Evolutionary conservation across 352 stramenopile genomes (phyloP).

Genomic region (Nothophytophthora sp.): DNA sequence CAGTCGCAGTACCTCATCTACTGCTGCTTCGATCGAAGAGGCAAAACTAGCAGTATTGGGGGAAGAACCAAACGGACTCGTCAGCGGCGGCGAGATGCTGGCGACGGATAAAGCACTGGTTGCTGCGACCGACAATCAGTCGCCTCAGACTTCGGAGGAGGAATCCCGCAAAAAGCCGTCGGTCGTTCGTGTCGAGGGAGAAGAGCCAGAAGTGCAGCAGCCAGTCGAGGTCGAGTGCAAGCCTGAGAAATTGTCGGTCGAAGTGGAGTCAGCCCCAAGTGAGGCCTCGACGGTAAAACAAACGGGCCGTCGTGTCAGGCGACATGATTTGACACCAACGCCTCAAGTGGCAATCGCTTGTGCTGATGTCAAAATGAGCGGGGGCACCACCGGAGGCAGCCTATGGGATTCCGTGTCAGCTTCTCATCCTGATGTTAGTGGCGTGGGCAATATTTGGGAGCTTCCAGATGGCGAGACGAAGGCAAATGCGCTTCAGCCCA

Average conservation of each 20-base stretch:
- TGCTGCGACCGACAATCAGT: constrained; percentile 5
- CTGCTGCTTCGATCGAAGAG: constrained; percentile 1
- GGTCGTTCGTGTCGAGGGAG: too few relatives aligned
- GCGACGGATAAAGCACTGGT: constrained; percentile 1
- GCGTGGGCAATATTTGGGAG: constrained; percentile 14
- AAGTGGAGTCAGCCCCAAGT: constrained; percentile 11
- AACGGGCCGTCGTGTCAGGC: constrained; percentile 11
- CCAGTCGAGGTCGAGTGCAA: not conserved
- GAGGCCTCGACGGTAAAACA: constrained; percentile 25
- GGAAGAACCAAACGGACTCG: not conserved
- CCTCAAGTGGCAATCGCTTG: constrained; percentile 6
- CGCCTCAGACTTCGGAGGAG: constrained; percentile 3
- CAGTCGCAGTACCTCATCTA: too few relatives aligned
- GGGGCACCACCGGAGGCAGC: not conserved
- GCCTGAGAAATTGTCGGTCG: not conserved
- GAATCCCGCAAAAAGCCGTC: too few relatives aligned
- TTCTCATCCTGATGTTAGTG: constrained; percentile 1
- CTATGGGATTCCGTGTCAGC: constrained; percentile 2
- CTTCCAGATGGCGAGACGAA: constrained; percentile 3
- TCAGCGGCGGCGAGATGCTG: too few relatives aligned
- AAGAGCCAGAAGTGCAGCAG: not conserved
- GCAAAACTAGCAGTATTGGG: not conserved
- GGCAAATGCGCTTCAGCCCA: constrained; percentile 3
- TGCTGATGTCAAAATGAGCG: not conserved
- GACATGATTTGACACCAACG: constrained; percentile 14